phyloP scores from a whole-genome alignment of 768 basidiomycete species.

The Lactarius trivialis region DNA sequence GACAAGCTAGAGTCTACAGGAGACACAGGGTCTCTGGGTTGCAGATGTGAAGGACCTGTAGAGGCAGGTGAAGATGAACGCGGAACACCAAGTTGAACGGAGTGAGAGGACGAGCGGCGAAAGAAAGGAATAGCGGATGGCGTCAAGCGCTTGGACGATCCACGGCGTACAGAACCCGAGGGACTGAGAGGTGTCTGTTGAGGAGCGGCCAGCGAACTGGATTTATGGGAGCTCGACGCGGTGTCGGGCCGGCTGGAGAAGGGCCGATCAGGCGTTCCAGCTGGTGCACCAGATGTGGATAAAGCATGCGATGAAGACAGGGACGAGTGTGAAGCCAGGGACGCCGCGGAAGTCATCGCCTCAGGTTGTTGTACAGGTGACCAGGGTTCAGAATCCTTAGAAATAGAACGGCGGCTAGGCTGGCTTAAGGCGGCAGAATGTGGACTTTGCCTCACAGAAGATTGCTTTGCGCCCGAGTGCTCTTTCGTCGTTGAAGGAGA shows the following conservation, averaged over 20 bases:
- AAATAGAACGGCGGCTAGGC: slow-evolving; percentile 59
- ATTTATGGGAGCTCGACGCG: slow-evolving; percentile 69
- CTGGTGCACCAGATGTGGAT: slow-evolving; percentile 35
- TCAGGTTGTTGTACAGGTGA: slow-evolving; percentile 56
- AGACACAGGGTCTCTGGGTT: slow-evolving; percentile 43
- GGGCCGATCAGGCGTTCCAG: slow-evolving; percentile 62
- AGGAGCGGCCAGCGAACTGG: slow-evolving; percentile 45
- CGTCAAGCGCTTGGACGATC: slow-evolving; percentile 74
- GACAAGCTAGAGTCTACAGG: slow-evolving; percentile 45
- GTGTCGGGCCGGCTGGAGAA: slow-evolving; percentile 64
- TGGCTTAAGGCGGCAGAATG: slow-evolving; percentile 61
- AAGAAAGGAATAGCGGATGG: slow-evolving; percentile 94
- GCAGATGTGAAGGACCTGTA: slow-evolving; percentile 36
- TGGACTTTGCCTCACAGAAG: slow-evolving; percentile 58
- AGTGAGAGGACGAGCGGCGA: slow-evolving; percentile 84
- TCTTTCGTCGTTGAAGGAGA: slow-evolving; percentile 55
- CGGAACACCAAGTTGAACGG: slow-evolving; percentile 50
- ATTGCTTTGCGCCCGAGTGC: slow-evolving; percentile 37
- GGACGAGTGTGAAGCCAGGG: slow-evolving; percentile 68
- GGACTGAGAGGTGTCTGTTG: slow-evolving; percentile 65
- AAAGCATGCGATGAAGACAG: slow-evolving; percentile 51
- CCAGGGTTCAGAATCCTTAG: slow-evolving; percentile 62
- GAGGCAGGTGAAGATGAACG: slow-evolving; percentile 40
- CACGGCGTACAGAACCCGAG: slow-evolving; percentile 58
- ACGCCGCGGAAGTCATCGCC: slow-evolving; percentile 74